Evolutionary conservation across 495 filamentous ascomycete species (phyloP).

Genomic region (Diplogelasinospora grovesii): DNA sequence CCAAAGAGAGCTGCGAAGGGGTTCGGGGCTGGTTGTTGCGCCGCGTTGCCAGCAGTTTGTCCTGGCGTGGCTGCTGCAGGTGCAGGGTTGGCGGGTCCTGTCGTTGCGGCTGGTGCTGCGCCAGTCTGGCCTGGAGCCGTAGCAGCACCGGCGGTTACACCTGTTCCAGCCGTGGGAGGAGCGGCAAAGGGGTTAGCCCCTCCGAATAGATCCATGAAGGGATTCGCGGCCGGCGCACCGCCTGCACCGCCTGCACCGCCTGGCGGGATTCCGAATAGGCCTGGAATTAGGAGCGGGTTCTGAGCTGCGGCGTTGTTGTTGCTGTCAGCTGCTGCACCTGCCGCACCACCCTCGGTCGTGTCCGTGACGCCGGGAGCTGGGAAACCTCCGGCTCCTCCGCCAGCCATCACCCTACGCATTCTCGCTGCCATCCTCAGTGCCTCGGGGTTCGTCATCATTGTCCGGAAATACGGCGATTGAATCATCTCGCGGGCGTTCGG

Average conservation of each 20-base stretch:
- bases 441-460: constrained; percentile 93
- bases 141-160: constrained; percentile 13
- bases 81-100: neutral
- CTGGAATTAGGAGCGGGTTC: constrained; percentile 34
- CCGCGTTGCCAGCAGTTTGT: neutral
- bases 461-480: constrained; percentile 75
- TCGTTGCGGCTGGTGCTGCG: neutral
- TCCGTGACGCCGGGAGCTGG: constrained; percentile 87
- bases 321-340: constrained; percentile 11
- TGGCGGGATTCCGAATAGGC: constrained; percentile 21
- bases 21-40: constrained; percentile 6
- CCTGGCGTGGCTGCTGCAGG: neutral
- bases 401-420: constrained; percentile 68
- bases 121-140: neutral
- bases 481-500: constrained; percentile 78
- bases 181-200: constrained; percentile 15
- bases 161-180: constrained; percentile 1
- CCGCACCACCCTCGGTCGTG: constrained; percentile 47
- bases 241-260: constrained; percentile 24
- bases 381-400: constrained; percentile 49
- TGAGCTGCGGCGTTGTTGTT: constrained; percentile 16
- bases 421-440: constrained; percentile 70
- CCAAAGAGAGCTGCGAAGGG: constrained; percentile 32
- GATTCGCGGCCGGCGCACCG: constrained; percentile 52
- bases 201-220: constrained; percentile 66